These are phyloP conservation scores for Erysimum cheiri DNA, from an alignment of 441 rosid genomes.

Conservation along the genomic window DNA sequence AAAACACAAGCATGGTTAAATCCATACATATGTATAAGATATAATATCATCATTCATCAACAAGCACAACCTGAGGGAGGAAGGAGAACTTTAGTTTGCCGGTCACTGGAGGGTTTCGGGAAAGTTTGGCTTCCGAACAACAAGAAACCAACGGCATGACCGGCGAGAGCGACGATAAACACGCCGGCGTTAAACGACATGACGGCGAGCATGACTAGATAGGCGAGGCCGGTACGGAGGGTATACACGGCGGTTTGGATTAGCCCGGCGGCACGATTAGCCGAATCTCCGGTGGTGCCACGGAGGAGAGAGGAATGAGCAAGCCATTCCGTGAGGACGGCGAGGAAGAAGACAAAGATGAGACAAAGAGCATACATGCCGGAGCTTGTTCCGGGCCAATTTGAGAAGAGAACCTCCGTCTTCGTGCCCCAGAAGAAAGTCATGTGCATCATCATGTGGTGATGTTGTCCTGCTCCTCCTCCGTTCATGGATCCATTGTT, in stretches of 20 bases:
- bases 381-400: conserved; percentile 61
- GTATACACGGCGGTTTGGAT: conserved; percentile 54
- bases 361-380: conserved; percentile 64
- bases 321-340: conserved; percentile 59
- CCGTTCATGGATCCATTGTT: conserved; percentile 47
- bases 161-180: conserved; percentile 60
- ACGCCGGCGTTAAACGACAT: conserved; percentile 77
- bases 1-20: conserved; percentile 5
- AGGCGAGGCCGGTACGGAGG: conserved; percentile 51
- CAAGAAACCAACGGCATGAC: conserved; percentile 62
- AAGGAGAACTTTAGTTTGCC: conserved; percentile 36
- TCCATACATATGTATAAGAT: neutral
- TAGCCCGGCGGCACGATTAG: conserved; percentile 44
- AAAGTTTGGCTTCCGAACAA: conserved; percentile 57
- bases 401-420: conserved; percentile 55
- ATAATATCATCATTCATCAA: conserved; percentile 1
- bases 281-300: conserved; percentile 42
- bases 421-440: conserved; percentile 67
- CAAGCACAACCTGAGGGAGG: conserved; percentile 42
- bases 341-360: conserved; percentile 49
- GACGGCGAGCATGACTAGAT: conserved; percentile 67
- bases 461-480: conserved; percentile 40
- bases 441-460: conserved; percentile 58
- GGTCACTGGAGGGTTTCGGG: conserved; percentile 26
- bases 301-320: conserved; percentile 44